Conservation (phyloP, 768 basidiomycete species). For the Inosperma sp. region DNA sequence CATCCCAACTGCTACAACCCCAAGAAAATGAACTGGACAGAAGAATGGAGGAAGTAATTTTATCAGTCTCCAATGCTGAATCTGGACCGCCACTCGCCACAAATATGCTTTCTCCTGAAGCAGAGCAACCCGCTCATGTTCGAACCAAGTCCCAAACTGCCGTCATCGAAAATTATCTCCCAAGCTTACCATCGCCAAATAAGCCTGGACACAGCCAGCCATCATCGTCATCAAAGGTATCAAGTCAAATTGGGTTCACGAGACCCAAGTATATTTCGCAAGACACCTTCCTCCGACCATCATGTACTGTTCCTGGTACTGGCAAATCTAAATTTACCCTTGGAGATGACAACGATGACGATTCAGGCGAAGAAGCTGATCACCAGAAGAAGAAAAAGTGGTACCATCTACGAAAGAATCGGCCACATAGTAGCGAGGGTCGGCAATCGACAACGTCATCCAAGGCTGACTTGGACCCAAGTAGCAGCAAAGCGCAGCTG, state of each 20-base stretch:
- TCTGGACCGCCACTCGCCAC: slow-evolving; percentile 13
- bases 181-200: slow-evolving; percentile 2
- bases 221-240: slow-evolving; percentile 14
- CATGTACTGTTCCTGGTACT: slow-evolving; percentile 15
- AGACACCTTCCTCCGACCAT: slow-evolving; percentile 23
- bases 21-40: slow-evolving; percentile 9
- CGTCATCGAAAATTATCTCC: slow-evolving; percentile 60
- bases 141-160: slow-evolving; percentile 82
- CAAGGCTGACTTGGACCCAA: slow-evolving; percentile 9
- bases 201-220: slow-evolving; percentile 5
- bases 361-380: slow-evolving; percentile 34
- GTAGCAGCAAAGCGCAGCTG: slow-evolving; percentile 21
- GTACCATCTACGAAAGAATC: slow-evolving; percentile 58
- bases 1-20: slow-evolving; percentile 13
- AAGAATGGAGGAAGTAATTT: slow-evolving; percentile 9
- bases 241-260: slow-evolving; percentile 8
- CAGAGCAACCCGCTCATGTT: slow-evolving; percentile 60
- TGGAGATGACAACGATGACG: slow-evolving; percentile 33
- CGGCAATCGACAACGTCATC: slow-evolving; percentile 27
- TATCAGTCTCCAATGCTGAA: slow-evolving; percentile 20
- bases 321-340: slow-evolving; percentile 23
- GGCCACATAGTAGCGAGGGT: slow-evolving; percentile 57
- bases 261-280: slow-evolving; percentile 24
- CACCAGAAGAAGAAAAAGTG: slow-evolving; percentile 64
- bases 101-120: slow-evolving; percentile 49